Evolutionary conservation across 2,329 filamentous ascomycete genomes (phyloP), one percentile per base, ranked within the genome.

Genomic region (Thielaviopsis euricoi): DNA sequence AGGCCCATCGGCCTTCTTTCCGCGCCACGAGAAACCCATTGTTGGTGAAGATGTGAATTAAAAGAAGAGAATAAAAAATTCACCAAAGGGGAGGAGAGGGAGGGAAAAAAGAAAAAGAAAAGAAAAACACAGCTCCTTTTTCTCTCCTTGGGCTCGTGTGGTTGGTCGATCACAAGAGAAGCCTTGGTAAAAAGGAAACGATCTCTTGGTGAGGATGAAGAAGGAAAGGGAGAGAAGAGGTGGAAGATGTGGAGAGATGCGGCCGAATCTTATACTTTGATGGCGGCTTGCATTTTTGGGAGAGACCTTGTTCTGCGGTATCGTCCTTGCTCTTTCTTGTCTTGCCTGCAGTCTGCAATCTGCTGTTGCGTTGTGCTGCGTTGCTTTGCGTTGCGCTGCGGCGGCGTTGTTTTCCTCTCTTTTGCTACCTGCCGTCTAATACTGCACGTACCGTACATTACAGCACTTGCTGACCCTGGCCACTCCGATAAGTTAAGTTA

Each of bases 21-120:
- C 53, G 23, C 52, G 59, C 53, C 56, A 56, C 17, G 56, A 58
- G 56, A 60, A 58, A 37, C 56, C 56, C 59, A 60, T 60, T 33
- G 53, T 58, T 40, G 26, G 48, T 19, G n/a, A 46, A n/a, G n/a
- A n/a, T n/a, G n/a, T n/a, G n/a, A n/a, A n/a, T n/a, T n/a, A n/a
- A n/a, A n/a, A n/a, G n/a, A n/a, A n/a, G n/a, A n/a, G n/a, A n/a
- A n/a, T n/a, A n/a, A n/a, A n/a, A n/a, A n/a, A n/a, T n/a, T n/a
- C n/a, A n/a, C n/a, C n/a, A n/a, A n/a, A n/a, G n/a, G n/a, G 21
- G 23, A 9, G 23, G 3, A 6, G 2, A 40, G 13, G 10, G 10
- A 3, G 13, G 10, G 10, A 13, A 40, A 13, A 13, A 13, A 40
- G 13, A 12, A 40, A 40, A 12, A 40, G 13, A 13, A 40, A 40